Evolutionary conservation across 1,139 yeast genomes (phyloP).

Genomic region (Taiozyma sp.): DNA sequence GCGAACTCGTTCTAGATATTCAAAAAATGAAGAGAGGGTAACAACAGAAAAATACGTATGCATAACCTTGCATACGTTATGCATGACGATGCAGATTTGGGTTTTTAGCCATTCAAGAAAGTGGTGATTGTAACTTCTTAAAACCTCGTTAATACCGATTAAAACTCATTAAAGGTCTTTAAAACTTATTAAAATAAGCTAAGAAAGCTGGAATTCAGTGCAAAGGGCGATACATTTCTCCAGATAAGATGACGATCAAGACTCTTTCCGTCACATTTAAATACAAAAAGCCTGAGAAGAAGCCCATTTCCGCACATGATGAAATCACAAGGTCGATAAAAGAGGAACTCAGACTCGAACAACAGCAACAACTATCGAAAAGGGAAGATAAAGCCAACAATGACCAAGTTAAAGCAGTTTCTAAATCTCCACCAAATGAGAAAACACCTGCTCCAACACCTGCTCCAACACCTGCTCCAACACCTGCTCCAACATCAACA

Average conservation of each 20-base stretch:
- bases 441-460: neutral
- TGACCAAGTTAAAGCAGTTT: neutral
- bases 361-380: neutral
- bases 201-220: neutral
- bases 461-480: neutral
- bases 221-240: no score
- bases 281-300: neutral
- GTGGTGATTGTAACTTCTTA: no score
- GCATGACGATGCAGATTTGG: neutral
- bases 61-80: neutral
- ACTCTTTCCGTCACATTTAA: neutral
- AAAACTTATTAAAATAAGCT: no score
- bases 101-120: neutral
- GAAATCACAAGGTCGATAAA: neutral
- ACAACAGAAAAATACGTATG: neutral
- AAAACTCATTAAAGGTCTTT: no score
- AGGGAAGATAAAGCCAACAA: neutral
- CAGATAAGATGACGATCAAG: neutral
- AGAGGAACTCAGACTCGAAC: neutral
- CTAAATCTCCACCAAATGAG: neutral
- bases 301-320: neutral
- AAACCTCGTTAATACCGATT: no score
- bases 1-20: neutral
- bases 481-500: no score
- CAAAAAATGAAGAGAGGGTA: neutral